Conservation (phyloP, 805 yeast species). For the Candida argentea region DNA sequence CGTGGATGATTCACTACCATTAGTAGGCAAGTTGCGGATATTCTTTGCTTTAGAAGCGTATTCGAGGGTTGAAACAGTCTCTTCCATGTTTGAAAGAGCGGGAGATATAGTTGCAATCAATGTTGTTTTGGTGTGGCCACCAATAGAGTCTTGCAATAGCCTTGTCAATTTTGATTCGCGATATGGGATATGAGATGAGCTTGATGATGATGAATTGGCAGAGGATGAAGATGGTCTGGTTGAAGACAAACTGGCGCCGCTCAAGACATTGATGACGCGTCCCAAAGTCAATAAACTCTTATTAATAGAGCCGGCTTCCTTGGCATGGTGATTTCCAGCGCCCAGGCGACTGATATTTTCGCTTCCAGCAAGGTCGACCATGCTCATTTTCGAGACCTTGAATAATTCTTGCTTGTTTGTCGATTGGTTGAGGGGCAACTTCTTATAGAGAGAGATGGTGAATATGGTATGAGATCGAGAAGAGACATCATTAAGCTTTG, state of each 20-base stretch:
- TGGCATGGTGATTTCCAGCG: conserved; percentile 74
- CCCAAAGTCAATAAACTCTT: conserved; percentile 84
- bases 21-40: conserved; percentile 53
- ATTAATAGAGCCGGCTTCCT: conserved; percentile 90
- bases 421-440: conserved; percentile 19
- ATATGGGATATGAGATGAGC: conserved; percentile 63
- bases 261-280: conserved; percentile 62
- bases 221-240: too few species aligned
- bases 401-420: conserved; percentile 7
- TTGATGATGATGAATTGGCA: conserved; percentile 2
- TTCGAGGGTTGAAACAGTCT: conserved; percentile 75
- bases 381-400: conserved; percentile 57
- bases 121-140: conserved; percentile 82
- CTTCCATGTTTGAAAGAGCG: conserved; percentile 66
- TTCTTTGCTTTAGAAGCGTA: conserved; percentile 83
- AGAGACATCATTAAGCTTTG: conserved; percentile 64
- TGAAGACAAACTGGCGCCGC: too few species aligned
- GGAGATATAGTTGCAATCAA: conserved; percentile 85
- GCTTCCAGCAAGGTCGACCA: conserved; percentile 93
- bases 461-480: conserved; percentile 74
- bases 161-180: conserved; percentile 69
- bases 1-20: conserved; percentile 30
- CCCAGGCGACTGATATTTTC: conserved; percentile 87
- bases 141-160: conserved; percentile 68
- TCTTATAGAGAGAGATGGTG: conserved; percentile 47